Conservation (phyloP, 2,329 filamentous ascomycete species). For the Pyricularia pennisetigena region DNA sequence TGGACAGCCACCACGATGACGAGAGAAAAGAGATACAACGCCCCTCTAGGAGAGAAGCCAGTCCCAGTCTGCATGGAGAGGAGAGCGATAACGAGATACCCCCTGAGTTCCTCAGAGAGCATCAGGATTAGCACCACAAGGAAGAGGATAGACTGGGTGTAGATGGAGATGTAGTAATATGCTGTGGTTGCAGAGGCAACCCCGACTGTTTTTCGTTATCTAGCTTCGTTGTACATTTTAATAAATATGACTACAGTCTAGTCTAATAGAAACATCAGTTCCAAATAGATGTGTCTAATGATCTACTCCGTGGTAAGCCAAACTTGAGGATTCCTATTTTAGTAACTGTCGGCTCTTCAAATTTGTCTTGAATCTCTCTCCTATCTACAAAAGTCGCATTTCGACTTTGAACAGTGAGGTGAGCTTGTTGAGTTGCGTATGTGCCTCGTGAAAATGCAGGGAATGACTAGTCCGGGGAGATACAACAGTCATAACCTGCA, state of each 20-base stretch:
- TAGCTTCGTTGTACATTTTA: background rate
- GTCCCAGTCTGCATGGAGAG: slow-evolving; percentile 12
- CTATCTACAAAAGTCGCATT: no score
- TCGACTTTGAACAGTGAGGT: background rate
- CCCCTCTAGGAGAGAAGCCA: background rate
- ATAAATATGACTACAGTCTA: background rate
- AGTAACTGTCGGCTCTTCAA: background rate
- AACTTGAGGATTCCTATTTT: background rate
- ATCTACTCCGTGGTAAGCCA: background rate
- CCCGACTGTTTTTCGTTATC: background rate
- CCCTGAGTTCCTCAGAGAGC: slow-evolving; percentile 40
- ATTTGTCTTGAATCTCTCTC: background rate
- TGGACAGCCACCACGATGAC: slow-evolving; percentile 2
- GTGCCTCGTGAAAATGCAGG: background rate
- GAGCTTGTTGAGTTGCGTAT: background rate
- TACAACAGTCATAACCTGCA: background rate
- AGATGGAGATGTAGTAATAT: background rate
- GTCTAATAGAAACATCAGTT: background rate
- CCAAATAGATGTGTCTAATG: background rate
- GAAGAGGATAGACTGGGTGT: background rate
- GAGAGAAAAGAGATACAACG: background rate
- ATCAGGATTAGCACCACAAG: slow-evolving; percentile 12
- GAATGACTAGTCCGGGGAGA: background rate
- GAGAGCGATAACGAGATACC: slow-evolving; percentile 40
- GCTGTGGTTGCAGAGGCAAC: background rate